A percentile compares a stretch with the other conserved stretches of the same genome.
Evolutionary conservation across 1,284 basidiomycete species (phyloP).

Genomic region (Papiliotrema flavescens): DNA sequence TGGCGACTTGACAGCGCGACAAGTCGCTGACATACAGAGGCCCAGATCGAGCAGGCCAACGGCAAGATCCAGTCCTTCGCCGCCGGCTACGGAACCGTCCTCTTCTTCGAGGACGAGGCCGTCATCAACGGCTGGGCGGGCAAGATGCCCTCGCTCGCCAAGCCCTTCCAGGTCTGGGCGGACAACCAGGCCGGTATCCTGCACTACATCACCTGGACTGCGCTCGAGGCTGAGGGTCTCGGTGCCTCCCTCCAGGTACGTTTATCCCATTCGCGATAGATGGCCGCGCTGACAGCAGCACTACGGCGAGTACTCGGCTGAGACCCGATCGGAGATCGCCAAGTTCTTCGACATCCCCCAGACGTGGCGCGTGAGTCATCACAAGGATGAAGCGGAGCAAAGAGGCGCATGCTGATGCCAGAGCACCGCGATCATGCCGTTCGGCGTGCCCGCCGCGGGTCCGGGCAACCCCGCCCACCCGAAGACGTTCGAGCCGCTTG

Average conservation of each 20-base stretch:
- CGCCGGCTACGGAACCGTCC: conserved; percentile 51
- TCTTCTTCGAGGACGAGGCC: conserved; percentile 52
- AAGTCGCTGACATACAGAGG: conserved; percentile 4
- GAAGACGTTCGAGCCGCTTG: conserved; percentile 46
- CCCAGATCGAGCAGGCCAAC: conserved; percentile 8
- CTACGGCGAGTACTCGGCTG: conserved; percentile 29
- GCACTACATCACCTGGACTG: conserved; percentile 52
- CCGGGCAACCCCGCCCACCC: conserved; percentile 29
- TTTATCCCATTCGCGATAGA: neutral
- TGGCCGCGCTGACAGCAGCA: conserved; percentile 27
- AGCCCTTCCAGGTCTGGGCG: conserved; percentile 32
- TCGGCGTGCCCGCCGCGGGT: conserved; percentile 45
- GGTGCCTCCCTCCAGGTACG: conserved; percentile 51
- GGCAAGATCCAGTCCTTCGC: conserved; percentile 41
- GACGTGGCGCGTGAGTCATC: conserved; percentile 42
- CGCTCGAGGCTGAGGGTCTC: conserved; percentile 50
- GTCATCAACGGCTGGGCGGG: conserved; percentile 47
- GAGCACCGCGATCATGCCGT: conserved; percentile 50
- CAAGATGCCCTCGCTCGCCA: conserved; percentile 42
- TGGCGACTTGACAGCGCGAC: neutral
- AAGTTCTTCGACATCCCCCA: conserved; percentile 43
- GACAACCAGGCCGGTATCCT: conserved; percentile 42
- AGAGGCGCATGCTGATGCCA: conserved; percentile 1
- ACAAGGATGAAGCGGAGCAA: neutral
- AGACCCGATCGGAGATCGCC: conserved; percentile 33